Percentiles rank a stretch among this genome's conserved stretches.
These are phyloP conservation scores for Spathaspora hagerdaliae DNA, from an alignment of 805 yeast genomes.

Conservation along the genomic window DNA sequence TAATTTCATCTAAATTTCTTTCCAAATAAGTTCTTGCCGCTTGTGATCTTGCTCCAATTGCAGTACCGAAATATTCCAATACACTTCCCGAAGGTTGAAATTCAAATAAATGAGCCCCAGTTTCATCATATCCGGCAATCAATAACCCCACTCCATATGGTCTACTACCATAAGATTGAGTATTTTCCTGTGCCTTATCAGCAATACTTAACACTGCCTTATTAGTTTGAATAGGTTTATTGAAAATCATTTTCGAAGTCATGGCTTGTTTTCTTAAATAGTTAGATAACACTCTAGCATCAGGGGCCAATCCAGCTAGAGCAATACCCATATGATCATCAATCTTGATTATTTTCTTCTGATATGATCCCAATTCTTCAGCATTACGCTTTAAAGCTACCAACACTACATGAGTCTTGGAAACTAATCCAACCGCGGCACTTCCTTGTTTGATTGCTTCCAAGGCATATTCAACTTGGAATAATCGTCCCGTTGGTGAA, in stretches of 20 bases:
- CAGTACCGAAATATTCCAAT: conserved; percentile 86
- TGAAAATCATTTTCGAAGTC: conserved; percentile 77
- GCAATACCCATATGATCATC: conserved; percentile 95
- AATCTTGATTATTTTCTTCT: conserved; percentile 84
- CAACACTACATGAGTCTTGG: conserved; percentile 81
- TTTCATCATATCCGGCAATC: conserved; percentile 85
- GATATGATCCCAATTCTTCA: conserved; percentile 95
- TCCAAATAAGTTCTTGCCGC: conserved; percentile 96
- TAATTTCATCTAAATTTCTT: conserved; percentile 69
- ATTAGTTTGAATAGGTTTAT: conserved; percentile 78
- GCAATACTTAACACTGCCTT: conserved; percentile 84
- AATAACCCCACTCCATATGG: conserved; percentile 97
- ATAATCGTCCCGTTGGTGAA: conserved; percentile 90
- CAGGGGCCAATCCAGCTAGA: conserved; percentile 96
- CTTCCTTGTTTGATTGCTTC: conserved; percentile 98
- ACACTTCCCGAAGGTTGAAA: conserved; percentile 95
- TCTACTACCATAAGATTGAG: conserved; percentile 93
- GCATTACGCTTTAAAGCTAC: conserved; percentile 95
- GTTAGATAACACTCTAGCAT: conserved; percentile 90
- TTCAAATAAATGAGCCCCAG: conserved; percentile 92
- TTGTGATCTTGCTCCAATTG: conserved; percentile 98
- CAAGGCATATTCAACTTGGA: conserved; percentile 84
- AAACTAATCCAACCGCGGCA: conserved; percentile 92
- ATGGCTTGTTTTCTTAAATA: conserved; percentile 88
- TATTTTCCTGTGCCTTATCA: conserved; percentile 95